Percentiles rank a stretch among this genome's conserved stretches.
These are phyloP conservation scores for Alternaria viburni DNA, from an alignment of 2,329 filamentous ascomycete genomes.

Conservation along the genomic window DNA sequence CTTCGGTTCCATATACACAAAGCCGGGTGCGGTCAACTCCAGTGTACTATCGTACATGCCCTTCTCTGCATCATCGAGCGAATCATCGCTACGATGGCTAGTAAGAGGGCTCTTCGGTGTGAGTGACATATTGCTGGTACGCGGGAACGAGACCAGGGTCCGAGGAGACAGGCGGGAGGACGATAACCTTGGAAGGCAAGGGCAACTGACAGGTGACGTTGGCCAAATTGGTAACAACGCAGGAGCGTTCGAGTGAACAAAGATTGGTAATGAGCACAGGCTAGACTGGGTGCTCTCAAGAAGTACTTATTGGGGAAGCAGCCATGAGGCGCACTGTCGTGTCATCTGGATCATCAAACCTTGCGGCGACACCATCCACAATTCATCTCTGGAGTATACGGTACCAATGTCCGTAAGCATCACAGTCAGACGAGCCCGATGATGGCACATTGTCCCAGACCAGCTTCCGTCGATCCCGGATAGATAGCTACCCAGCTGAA, in stretches of 20 bases:
- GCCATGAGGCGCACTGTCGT: not conserved
- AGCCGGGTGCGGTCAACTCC: constrained; percentile 31
- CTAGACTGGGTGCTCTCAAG: constrained; percentile 4
- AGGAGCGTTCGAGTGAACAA: constrained; percentile 3
- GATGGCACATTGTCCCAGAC: constrained; percentile 8
- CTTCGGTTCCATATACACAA: constrained; percentile 34
- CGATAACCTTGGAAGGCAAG: not conserved
- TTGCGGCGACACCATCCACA: constrained; percentile 10
- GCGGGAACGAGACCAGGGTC: constrained; percentile 1
- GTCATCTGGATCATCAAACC: constrained; percentile 9
- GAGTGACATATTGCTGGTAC: constrained; percentile 28
- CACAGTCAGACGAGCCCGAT: constrained; percentile 6
- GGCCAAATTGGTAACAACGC: not conserved
- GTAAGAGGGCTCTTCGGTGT: constrained; percentile 23
- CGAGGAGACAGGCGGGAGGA: not conserved
- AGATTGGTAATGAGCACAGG: constrained; percentile 18
- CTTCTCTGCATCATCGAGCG: constrained; percentile 43
- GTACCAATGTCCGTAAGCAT: constrained; percentile 13
- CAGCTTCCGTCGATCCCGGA: constrained; percentile 11
- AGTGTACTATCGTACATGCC: constrained; percentile 38
- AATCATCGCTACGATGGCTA: constrained; percentile 26
- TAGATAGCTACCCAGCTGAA: constrained; percentile 6
- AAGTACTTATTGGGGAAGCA: constrained; percentile 22
- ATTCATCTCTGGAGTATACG: constrained; percentile 16
- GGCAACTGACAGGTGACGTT: not conserved